Percentiles rank a stretch among this genome's conserved stretches.
phyloP scores from a whole-genome alignment of 441 rosid genomes.

The Eruca vesicaria region DNA sequence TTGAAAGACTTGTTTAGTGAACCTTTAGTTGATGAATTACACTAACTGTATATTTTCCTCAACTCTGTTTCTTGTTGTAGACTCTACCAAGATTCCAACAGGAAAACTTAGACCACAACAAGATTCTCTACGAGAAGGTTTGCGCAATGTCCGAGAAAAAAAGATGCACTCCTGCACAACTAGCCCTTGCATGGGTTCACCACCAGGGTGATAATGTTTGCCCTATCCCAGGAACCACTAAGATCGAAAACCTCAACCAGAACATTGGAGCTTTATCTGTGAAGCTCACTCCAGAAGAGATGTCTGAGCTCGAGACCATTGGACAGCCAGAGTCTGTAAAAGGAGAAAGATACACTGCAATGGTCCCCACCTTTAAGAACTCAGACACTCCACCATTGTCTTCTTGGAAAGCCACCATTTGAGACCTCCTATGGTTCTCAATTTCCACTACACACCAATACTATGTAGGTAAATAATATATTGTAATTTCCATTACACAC shows the following conservation, averaged over 20 bases:
- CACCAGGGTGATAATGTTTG: slow-evolving; percentile 65
- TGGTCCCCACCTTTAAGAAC: background rate
- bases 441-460: no score
- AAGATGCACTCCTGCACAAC: slow-evolving; percentile 51
- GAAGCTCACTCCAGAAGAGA: slow-evolving; percentile 48
- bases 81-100: slow-evolving; percentile 39
- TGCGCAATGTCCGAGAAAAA: slow-evolving; percentile 48
- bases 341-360: slow-evolving; percentile 39
- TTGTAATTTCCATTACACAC: no score
- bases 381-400: no score
- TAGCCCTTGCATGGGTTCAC: slow-evolving; percentile 63
- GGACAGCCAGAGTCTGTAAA: slow-evolving; percentile 43
- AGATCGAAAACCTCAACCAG: slow-evolving; percentile 26
- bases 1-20: background rate
- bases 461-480: no score
- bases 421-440: no score
- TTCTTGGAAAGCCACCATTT: no score
- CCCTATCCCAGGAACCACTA: slow-evolving; percentile 24
- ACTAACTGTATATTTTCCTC: background rate
- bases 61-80: background rate
- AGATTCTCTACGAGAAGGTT: slow-evolving; percentile 32
- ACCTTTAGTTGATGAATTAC: background rate
- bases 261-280: slow-evolving; percentile 47
- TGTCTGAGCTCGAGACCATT: slow-evolving; percentile 54
- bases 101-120: slow-evolving; percentile 45